Percentiles rank a stretch among this genome's conserved stretches.
Conservation (phyloP, 352 stramenopile species). For the Phytopythium vexans region DNA sequence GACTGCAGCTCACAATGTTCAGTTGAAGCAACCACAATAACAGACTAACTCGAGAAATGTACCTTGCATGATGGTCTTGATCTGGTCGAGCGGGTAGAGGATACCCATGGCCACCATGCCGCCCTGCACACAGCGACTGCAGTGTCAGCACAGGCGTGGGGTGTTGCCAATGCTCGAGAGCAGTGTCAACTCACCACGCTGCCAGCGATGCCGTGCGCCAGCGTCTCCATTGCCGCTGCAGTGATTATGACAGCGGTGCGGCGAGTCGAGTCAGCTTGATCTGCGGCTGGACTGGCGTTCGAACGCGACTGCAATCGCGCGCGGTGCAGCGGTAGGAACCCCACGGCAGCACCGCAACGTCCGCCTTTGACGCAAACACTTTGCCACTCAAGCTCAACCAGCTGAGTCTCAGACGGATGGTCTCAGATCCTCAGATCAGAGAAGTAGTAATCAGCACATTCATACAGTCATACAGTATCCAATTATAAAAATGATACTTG, state of each 20-base stretch:
- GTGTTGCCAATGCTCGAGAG: slow-evolving; percentile 10
- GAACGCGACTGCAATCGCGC: no score
- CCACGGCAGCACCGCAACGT: no score
- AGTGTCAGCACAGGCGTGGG: not conserved
- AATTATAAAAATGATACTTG: no score
- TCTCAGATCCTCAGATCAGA: no score
- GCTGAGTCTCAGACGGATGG: no score
- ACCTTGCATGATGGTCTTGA: slow-evolving; percentile 86
- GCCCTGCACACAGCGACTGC: slow-evolving; percentile 22
- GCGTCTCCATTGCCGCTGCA: slow-evolving; percentile 45
- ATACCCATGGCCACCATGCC: slow-evolving; percentile 75
- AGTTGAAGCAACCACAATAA: not conserved
- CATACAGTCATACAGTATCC: no score
- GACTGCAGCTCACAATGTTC: slow-evolving; percentile 13
- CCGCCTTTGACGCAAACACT: no score
- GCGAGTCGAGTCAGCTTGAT: no score
- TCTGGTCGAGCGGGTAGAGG: slow-evolving; percentile 84
- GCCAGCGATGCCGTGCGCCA: slow-evolving; percentile 62
- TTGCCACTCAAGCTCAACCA: no score
- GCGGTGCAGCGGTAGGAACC: no score
- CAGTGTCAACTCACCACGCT: slow-evolving; percentile 36
- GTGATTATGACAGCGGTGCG: not conserved
- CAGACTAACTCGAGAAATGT: not conserved
- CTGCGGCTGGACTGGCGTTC: no score
- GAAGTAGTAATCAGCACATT: no score